Base-by-base conservation (phyloP, 768 basidiomycete species). In the Xerocomus spinulosus region DNA sequence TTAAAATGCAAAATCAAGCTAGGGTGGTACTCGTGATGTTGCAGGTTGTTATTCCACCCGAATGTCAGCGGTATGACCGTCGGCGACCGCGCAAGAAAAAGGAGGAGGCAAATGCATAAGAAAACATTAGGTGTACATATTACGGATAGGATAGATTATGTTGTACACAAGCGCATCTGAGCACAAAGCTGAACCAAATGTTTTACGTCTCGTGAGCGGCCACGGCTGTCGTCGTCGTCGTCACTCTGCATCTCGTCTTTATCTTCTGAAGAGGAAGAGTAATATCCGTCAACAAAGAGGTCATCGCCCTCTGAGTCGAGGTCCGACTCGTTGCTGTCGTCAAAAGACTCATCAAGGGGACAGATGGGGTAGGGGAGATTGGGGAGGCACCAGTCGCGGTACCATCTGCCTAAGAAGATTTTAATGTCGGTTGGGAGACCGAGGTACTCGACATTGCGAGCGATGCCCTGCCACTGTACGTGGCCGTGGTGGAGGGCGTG, bases 361-460 rank as follows among this genome's bases (percentile, higher is more conserved):
- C n/a, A n/a, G 13, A 28, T 28, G 26, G 6, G 26, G 26, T 10
- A 6, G 26, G 60, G 60, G 24, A 62, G 68, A 35, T 61, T 17
- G 13, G 73, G 67, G 42, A 77, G 70, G 36, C 80, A 60, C 84
- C 85, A 85, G 23, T 73, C 71, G 44, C 76, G 71, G 66, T 86
- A 90, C 85, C 87, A 93, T 48, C 72, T 74, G 0, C 84, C 81
- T 39, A 92, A 72, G 60, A 87, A 87, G 14, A 82, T 66, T 63
- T 89, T 92, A 66, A 93, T 81, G 36, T 87, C 83, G 15, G 80
- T 70, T 44, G 80, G 74, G 52, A 94, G 76, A 17, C 82, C 85
- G 41, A 95, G 82, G 60, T 90, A 94, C 62, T 94, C 91, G 61
- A 86, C 90, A 64, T 93, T 95, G 50, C 85, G 81, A 17, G 88